Evolutionary conservation across 768 basidiomycete species (phyloP).

Genomic region (Tremella fuciformis): DNA sequence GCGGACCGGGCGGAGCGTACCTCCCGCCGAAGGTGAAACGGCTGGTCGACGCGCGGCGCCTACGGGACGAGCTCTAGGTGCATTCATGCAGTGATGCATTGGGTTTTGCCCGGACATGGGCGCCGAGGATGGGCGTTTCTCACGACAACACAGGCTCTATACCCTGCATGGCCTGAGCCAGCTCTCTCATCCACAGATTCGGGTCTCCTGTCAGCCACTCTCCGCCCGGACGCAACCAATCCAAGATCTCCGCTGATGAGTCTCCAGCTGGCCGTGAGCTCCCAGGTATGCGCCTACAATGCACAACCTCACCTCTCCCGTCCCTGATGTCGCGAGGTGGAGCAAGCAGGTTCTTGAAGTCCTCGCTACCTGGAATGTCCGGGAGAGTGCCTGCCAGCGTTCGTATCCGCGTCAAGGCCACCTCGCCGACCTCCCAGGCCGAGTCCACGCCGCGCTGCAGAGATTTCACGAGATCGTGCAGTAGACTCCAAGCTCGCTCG

Average conservation of each 20-base stretch:
- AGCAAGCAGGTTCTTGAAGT: not conserved
- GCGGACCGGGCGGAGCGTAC: slow-evolving; percentile 22
- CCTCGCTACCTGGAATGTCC: not conserved
- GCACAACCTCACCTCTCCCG: not conserved
- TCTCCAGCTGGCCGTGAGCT: not conserved
- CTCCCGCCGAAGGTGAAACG: slow-evolving; percentile 20
- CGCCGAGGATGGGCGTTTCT: not conserved
- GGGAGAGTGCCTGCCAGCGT: not conserved
- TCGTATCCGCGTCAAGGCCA: not conserved
- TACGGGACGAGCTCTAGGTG: slow-evolving; percentile 21
- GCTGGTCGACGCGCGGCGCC: slow-evolving; percentile 5
- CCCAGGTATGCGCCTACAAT: not conserved
- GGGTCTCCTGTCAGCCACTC: slow-evolving; percentile 1
- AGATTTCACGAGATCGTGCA: not conserved
- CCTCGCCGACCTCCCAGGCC: slow-evolving; percentile 1
- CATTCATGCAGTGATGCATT: not conserved
- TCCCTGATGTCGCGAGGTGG: not conserved
- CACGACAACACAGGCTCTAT: not conserved
- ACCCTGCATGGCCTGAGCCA: not conserved
- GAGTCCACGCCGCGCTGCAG: slow-evolving; percentile 2
- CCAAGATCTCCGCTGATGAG: not conserved
- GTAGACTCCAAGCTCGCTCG: not conserved
- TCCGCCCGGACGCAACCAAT: not conserved
- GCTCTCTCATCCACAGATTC: not conserved
- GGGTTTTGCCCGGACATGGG: not conserved